A percentile compares a stretch with the other conserved stretches of the same genome.
phyloP scores from a whole-genome alignment of 78 protist species.

The Dictyostelium purpureum region DNA sequence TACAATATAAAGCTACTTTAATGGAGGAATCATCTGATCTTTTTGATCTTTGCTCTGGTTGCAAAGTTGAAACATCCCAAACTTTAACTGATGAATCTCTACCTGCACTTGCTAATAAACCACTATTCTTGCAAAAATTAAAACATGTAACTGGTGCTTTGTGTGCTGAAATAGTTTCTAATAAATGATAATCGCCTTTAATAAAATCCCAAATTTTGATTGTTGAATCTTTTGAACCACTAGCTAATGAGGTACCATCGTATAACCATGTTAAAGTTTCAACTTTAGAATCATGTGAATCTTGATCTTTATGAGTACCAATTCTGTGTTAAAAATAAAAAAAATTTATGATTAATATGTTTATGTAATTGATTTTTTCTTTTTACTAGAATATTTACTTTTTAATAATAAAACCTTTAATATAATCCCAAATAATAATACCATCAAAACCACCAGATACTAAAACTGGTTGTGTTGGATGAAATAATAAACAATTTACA shows the following conservation, averaged over 20 bases:
- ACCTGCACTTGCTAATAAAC: slow-evolving; percentile 4
- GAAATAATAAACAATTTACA: slow-evolving; percentile 13
- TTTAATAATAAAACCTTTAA: slow-evolving; percentile 9
- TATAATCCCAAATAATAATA: slow-evolving; percentile 5
- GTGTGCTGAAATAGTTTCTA: slow-evolving; percentile 15
- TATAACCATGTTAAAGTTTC: not conserved
- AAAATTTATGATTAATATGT: not conserved
- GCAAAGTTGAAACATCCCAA: slow-evolving; percentile 1
- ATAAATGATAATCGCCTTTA: not conserved
- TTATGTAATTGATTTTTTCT: not conserved
- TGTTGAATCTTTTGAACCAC: not conserved
- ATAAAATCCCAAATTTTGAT: slow-evolving; percentile 18
- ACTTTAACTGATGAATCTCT: slow-evolving; percentile 2
- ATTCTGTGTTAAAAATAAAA: not conserved
- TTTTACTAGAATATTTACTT: not conserved
- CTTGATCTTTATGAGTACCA: not conserved
- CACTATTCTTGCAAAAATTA: not conserved
- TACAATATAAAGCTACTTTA: not conserved
- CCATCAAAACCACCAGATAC: slow-evolving; percentile 25
- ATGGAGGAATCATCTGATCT: slow-evolving; percentile 10
- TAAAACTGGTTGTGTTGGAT: slow-evolving; percentile 1
- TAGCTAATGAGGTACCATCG: slow-evolving; percentile 12
- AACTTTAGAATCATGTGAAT: slow-evolving; percentile 25
- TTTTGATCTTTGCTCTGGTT: not conserved
- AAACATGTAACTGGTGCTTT: slow-evolving; percentile 22